Conservation (phyloP, 2,329 filamentous ascomycete genomes). For the Fusarium nisikadoi region DNA sequence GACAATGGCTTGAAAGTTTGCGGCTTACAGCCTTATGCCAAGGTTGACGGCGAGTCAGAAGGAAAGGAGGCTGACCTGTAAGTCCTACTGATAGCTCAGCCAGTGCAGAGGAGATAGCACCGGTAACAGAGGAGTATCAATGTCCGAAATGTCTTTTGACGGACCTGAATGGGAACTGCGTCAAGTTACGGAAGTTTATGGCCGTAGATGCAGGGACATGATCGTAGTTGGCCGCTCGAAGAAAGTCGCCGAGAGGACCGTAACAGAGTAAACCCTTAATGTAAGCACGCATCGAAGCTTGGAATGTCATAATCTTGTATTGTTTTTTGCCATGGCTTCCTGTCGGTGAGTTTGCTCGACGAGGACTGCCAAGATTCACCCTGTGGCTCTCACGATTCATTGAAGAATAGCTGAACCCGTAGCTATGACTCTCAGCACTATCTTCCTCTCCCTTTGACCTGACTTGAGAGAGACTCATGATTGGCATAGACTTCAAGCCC, state of each 20-base stretch:
- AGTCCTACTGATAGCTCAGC: fast-evolving
- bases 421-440: background rate
- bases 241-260: background rate
- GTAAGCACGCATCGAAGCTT: fast-evolving
- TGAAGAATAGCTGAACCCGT: background rate
- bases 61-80: background rate
- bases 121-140: too few species aligned
- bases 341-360: fast-evolving
- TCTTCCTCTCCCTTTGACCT: fast-evolving
- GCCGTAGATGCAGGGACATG: too few species aligned
- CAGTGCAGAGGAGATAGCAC: too few species aligned
- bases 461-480: fast-evolving
- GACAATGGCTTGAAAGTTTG: fast-evolving
- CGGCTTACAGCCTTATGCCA: background rate
- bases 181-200: too few species aligned
- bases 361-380: fast-evolving
- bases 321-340: background rate
- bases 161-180: too few species aligned
- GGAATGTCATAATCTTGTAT: background rate
- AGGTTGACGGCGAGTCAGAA: background rate
- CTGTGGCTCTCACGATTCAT: background rate
- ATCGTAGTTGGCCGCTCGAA: too few species aligned
- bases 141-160: too few species aligned
- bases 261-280: background rate
- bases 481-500: background rate